These are phyloP conservation scores for Dissophora ornata DNA, from an alignment of 192 early-diverging fungal species.

Conservation along the genomic window DNA sequence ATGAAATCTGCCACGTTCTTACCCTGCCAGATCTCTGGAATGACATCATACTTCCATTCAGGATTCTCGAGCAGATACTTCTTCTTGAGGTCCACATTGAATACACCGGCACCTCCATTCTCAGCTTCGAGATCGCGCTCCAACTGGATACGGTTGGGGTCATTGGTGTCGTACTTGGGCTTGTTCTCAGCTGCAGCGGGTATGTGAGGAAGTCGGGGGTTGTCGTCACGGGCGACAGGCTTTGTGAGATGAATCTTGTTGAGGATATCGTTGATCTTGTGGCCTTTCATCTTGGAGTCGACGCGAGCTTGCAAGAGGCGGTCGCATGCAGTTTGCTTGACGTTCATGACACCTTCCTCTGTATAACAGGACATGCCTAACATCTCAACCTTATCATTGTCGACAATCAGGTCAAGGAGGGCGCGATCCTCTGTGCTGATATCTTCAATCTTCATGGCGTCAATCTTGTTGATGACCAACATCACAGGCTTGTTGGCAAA, in stretches of 20 bases:
- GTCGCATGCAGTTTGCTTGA: conserved; percentile 94
- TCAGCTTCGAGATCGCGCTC: conserved; percentile 93
- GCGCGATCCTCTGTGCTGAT: conserved; percentile 77
- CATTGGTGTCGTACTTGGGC: conserved; percentile 79
- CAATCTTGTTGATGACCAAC: conserved; percentile 97
- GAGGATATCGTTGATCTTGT: conserved; percentile 91
- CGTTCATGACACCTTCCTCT: conserved; percentile 97
- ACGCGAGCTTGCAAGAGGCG: conserved; percentile 91
- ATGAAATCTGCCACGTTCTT: conserved; percentile 99
- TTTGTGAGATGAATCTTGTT: conserved; percentile 96
- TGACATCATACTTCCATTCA: conserved; percentile 97
- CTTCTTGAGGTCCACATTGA: conserved; percentile 95
- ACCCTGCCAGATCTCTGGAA: conserved; percentile 99
- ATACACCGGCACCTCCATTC: conserved; percentile 96
- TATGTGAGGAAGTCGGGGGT: conserved; percentile 85
- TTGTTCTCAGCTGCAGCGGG: conserved; percentile 78
- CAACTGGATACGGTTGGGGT: conserved; percentile 84
- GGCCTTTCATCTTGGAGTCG: conserved; percentile 93
- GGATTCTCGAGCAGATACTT: conserved; percentile 83
- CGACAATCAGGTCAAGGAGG: conserved; percentile 79
- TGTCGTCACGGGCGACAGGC: conserved; percentile 89
- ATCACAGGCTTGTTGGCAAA: conserved; percentile 98
- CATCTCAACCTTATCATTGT: conserved; percentile 76
- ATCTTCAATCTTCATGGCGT: conserved; percentile 84
- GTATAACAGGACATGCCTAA: conserved; percentile 90